These are phyloP conservation scores for Piper longum DNA, from an alignment of 164 flowering plant species.

Conservation along the genomic window DNA sequence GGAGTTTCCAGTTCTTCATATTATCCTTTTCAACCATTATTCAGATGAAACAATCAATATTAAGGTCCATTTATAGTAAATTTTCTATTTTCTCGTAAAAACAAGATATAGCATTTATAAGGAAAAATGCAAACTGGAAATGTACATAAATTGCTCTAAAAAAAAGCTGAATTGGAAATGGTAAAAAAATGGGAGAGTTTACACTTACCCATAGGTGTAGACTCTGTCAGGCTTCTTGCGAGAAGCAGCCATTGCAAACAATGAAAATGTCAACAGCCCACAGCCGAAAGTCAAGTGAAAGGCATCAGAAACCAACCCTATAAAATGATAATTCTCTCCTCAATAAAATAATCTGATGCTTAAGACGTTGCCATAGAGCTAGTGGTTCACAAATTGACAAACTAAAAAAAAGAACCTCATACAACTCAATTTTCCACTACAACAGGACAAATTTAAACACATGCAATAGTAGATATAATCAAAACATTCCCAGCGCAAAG, in stretches of 20 bases:
- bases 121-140: too few species aligned
- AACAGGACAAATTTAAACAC: too few species aligned
- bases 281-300: slow-evolving; percentile 98
- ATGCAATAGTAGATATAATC: too few species aligned
- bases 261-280: slow-evolving; percentile 81
- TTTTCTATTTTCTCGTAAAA: too few species aligned
- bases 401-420: too few species aligned
- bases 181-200: background rate
- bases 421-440: too few species aligned
- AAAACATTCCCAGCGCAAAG: too few species aligned
- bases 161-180: background rate
- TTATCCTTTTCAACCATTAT: background rate
- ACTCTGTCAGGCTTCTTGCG: slow-evolving; percentile 42
- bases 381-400: background rate
- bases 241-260: slow-evolving; percentile 89
- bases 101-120: background rate
- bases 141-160: too few species aligned
- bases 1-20: background rate
- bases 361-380: background rate
- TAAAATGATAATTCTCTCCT: background rate
- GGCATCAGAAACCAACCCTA: slow-evolving; percentile 98
- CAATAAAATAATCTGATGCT: background rate
- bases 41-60: too few species aligned
- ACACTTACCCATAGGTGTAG: slow-evolving; percentile 79
- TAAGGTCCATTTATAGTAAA: background rate